phyloP scores from a whole-genome alignment of 148 eudicot genomes.

The Mesembryanthemum crystallinum region DNA sequence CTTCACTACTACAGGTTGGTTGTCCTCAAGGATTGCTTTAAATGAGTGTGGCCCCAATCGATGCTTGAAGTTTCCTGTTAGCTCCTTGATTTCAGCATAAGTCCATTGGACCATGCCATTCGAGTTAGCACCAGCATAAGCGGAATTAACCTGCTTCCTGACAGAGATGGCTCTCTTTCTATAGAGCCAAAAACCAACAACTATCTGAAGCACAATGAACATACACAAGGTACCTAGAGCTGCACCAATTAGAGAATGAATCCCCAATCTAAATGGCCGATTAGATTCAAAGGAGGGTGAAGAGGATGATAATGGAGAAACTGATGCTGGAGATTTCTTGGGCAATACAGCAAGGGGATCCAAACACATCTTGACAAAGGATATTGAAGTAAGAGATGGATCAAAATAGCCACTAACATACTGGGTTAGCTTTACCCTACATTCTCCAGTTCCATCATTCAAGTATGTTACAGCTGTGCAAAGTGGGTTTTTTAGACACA shows the following conservation, averaged over 20 bases:
- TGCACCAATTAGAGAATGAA: slow-evolving; percentile 46
- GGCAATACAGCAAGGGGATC: slow-evolving; percentile 55
- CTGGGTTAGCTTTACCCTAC: slow-evolving; percentile 42
- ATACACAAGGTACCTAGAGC: slow-evolving; percentile 36
- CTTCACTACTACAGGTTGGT: slow-evolving; percentile 41
- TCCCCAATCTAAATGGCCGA: slow-evolving; percentile 21
- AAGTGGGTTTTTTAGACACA: slow-evolving; percentile 45
- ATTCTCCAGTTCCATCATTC: slow-evolving; percentile 47
- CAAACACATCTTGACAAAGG: slow-evolving; percentile 57
- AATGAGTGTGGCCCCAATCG: slow-evolving; percentile 41
- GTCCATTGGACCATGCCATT: slow-evolving; percentile 40
- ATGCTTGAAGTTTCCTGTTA: slow-evolving; percentile 50
- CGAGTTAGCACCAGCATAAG: slow-evolving; percentile 32
- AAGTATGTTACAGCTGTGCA: slow-evolving; percentile 59
- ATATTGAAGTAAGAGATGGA: slow-evolving; percentile 41
- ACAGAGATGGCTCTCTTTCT: slow-evolving; percentile 28
- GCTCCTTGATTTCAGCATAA: slow-evolving; percentile 46
- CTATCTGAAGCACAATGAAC: slow-evolving; percentile 39
- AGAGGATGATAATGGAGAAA: slow-evolving; percentile 15
- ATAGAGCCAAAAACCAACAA: slow-evolving; percentile 42
- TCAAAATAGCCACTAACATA: slow-evolving; percentile 47
- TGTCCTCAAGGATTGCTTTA: slow-evolving; percentile 37
- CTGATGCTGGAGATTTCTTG: slow-evolving; percentile 15
- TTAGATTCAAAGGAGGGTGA: slow-evolving; percentile 6
- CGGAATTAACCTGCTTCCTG: slow-evolving; percentile 29